Conservation (phyloP, 352 stramenopile species). For the Pythium folliculosum region DNA sequence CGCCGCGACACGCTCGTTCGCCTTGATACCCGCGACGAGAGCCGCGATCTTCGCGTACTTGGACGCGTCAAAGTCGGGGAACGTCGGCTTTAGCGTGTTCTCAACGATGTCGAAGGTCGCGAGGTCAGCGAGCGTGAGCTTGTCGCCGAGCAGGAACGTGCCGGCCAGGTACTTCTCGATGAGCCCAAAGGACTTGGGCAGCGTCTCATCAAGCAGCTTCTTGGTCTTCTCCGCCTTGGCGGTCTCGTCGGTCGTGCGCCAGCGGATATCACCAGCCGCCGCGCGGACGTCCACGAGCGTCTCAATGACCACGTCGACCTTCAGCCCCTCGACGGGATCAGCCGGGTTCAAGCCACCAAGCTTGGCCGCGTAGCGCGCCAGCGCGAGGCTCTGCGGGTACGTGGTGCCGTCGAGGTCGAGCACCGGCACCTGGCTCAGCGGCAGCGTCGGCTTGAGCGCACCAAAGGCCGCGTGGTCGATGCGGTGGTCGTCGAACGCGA, state of each 20-base stretch:
- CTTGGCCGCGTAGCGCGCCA: conserved; percentile 57
- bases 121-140: conserved; percentile 42
- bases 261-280: conserved; percentile 36
- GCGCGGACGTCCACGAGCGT: conserved; percentile 42
- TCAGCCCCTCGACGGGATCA: conserved; percentile 51
- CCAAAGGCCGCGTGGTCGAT: conserved; percentile 44
- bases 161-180: conserved; percentile 48
- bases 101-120: conserved; percentile 42
- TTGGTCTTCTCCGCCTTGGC: conserved; percentile 46
- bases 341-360: conserved; percentile 61
- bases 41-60: conserved; percentile 33
- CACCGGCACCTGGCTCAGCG: conserved; percentile 52
- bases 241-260: conserved; percentile 35
- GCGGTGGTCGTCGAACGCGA: conserved; percentile 69
- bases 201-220: conserved; percentile 39
- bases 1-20: conserved; percentile 28
- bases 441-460: conserved; percentile 52
- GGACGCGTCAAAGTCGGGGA: conserved; percentile 28
- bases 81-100: conserved; percentile 38
- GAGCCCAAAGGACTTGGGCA: conserved; percentile 39
- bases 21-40: conserved; percentile 24
- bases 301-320: conserved; percentile 52
- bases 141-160: conserved; percentile 49
- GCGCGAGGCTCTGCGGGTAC: conserved; percentile 64
- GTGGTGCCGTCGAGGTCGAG: conserved; percentile 47